Evolutionary conservation across 768 basidiomycete species (phyloP).

Genomic region (Mycena capillaripes): DNA sequence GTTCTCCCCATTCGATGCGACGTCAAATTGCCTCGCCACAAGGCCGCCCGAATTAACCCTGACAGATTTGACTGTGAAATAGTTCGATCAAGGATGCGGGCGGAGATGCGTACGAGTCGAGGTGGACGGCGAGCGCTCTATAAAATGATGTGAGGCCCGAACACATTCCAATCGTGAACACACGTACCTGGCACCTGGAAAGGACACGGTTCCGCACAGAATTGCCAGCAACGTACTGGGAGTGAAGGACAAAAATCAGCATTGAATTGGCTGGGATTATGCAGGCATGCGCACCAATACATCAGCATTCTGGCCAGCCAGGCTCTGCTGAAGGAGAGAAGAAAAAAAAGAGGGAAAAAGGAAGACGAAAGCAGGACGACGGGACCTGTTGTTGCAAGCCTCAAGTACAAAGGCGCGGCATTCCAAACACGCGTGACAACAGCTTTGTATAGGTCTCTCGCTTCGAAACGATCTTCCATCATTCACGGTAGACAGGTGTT

Average conservation of each 20-base stretch:
- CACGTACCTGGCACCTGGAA: neutral
- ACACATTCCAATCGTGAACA: neutral
- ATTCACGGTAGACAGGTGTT: too few relatives aligned
- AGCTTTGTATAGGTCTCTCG: too few relatives aligned
- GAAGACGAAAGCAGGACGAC: too few relatives aligned
- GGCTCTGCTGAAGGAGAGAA: too few relatives aligned
- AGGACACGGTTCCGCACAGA: neutral
- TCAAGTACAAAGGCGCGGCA: too few relatives aligned
- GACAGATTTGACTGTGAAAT: neutral
- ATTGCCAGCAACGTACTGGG: neutral
- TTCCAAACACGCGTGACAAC: too few relatives aligned
- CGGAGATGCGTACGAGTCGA: neutral
- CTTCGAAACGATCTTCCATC: too few relatives aligned
- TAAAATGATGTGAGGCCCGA: neutral
- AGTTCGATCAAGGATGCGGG: neutral
- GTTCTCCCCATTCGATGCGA: neutral
- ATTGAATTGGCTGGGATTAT: too few relatives aligned
- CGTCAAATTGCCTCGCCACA: neutral
- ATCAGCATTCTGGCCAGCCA: too few relatives aligned
- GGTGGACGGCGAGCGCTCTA: neutral
- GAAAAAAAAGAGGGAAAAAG: too few relatives aligned
- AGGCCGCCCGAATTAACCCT: neutral
- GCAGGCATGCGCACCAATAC: too few relatives aligned
- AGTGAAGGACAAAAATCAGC: neutral
- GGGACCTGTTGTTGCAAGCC: too few relatives aligned